Evolutionary conservation across 2,329 filamentous ascomycete genomes (phyloP).

Genomic region (Penicillium sp.): DNA sequence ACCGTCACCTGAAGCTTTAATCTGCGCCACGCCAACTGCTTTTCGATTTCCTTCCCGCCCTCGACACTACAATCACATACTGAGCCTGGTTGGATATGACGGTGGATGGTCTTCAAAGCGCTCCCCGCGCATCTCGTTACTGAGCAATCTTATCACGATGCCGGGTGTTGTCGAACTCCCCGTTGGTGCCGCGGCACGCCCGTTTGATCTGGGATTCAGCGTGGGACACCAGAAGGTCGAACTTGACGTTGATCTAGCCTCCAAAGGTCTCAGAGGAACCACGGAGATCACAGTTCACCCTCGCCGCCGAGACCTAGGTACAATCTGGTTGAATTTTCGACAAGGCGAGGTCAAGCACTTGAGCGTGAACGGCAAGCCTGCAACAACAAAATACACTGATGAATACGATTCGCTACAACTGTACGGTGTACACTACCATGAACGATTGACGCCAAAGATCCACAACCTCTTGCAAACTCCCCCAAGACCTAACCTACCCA

Average conservation of each 20-base stretch:
- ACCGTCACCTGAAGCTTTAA: not conserved
- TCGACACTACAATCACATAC: slow-evolving; percentile 2
- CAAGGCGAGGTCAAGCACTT: slow-evolving; percentile 58
- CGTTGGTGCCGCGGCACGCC: slow-evolving; percentile 26
- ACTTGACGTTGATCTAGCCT: slow-evolving; percentile 82
- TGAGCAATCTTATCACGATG: slow-evolving; percentile 36
- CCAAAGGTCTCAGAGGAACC: slow-evolving; percentile 69
- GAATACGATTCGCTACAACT: slow-evolving; percentile 49
- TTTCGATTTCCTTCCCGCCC: not conserved
- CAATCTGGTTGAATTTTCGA: slow-evolving; percentile 59
- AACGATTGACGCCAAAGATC: slow-evolving; percentile 68
- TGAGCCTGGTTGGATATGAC: slow-evolving; percentile 36
- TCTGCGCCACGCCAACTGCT: not conserved
- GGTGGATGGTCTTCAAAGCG: slow-evolving; percentile 34
- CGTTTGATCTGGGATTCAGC: slow-evolving; percentile 44
- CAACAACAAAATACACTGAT: slow-evolving; percentile 39
- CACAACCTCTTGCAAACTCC: slow-evolving; percentile 53
- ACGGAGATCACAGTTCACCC: slow-evolving; percentile 78
- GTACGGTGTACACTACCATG: slow-evolving; percentile 68
- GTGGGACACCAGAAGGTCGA: slow-evolving; percentile 84
- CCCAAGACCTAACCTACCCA: slow-evolving; percentile 56
- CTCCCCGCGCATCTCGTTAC: slow-evolving; percentile 36
- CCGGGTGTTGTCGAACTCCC: slow-evolving; percentile 39
- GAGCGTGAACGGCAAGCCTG: slow-evolving; percentile 44
- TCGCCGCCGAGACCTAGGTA: slow-evolving; percentile 52